Evolutionary conservation across 225 moss, liverwort and hornwort genomes (phyloP).

Genomic region (Anthoceros angustus): DNA sequence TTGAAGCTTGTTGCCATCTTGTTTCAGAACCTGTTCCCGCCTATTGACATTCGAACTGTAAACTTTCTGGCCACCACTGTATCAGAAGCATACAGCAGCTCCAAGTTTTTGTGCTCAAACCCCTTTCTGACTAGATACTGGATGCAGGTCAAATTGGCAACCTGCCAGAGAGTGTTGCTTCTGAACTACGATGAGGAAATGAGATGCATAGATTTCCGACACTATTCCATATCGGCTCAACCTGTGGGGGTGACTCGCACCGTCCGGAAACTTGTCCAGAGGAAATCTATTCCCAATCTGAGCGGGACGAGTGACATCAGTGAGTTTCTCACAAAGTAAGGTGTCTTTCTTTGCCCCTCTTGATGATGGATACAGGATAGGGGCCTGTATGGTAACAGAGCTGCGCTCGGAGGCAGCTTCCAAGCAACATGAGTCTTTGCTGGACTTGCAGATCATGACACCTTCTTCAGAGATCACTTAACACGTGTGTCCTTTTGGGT

Average conservation of each 20-base stretch:
- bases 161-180: constrained; percentile 77
- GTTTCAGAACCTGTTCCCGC: constrained; percentile 91
- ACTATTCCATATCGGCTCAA: constrained; percentile 88
- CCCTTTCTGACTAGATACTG: neutral
- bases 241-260: constrained; percentile 77
- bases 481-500: constrained; percentile 9
- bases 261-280: constrained; percentile 85
- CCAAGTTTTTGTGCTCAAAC: no score
- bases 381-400: no score
- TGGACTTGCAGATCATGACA: no score
- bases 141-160: constrained; percentile 63
- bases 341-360: neutral
- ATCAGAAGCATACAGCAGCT: neutral
- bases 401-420: no score
- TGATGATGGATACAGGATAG: no score
- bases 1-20: constrained; percentile 73
- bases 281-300: constrained; percentile 73
- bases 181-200: constrained; percentile 77
- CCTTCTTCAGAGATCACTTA: no score
- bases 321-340: constrained; percentile 80
- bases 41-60: constrained; percentile 81
- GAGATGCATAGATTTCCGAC: constrained; percentile 90
- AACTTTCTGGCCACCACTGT: no score
- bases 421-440: no score
- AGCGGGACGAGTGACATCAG: constrained; percentile 75